Evolutionary conservation across 2,329 filamentous ascomycete genomes (phyloP), one percentile per base, ranked within the genome.

Genomic region (Aspergillus sp.): DNA sequence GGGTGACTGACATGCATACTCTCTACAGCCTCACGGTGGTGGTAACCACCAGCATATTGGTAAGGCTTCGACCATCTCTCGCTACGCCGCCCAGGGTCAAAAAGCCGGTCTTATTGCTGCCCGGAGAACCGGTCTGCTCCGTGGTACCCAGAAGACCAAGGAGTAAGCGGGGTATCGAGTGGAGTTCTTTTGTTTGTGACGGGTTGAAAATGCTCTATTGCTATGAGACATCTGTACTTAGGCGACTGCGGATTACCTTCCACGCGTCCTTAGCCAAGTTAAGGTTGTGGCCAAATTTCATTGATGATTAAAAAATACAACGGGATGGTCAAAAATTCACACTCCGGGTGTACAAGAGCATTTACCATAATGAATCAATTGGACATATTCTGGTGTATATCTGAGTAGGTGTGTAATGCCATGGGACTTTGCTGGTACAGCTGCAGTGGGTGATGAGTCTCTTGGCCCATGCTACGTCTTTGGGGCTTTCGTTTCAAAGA

Each of bases 31-130:
- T 79, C 89, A 94, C 87, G 89, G 89, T 89, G 89, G 88, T 90
- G 93, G 94, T 96, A 97, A 99, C 87, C 94, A 99, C 81, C 94
- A 99, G 85, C 94, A 99, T 82, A 96, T 96, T 75, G 92, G 94
- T 89, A 97, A 99, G 84, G 94, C 94, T 72, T 99, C 94, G 67
- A 99, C 94, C 77, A 99, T 99, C 82, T 96, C 90, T 70, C 88
- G 94, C 79, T 96, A 95, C 83, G 94, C 94, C 73, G 88, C 87
- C 78, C 88, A 91, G 81, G 94, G 94, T 89, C 94, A 99, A 84
- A 99, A 99, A 87, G 94, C 94, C 73, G 94, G 94, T 96, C 93
- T 99, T 76, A 99, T 99, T 82, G 94, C 94, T 80, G 94, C 94
- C 80, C 86, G 94, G 81, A 90, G 95, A 86, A 99, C 94, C 79